Evolutionary conservation across 2,329 filamentous ascomycete genomes (phyloP).

Genomic region (Alternaria gansuensis): DNA sequence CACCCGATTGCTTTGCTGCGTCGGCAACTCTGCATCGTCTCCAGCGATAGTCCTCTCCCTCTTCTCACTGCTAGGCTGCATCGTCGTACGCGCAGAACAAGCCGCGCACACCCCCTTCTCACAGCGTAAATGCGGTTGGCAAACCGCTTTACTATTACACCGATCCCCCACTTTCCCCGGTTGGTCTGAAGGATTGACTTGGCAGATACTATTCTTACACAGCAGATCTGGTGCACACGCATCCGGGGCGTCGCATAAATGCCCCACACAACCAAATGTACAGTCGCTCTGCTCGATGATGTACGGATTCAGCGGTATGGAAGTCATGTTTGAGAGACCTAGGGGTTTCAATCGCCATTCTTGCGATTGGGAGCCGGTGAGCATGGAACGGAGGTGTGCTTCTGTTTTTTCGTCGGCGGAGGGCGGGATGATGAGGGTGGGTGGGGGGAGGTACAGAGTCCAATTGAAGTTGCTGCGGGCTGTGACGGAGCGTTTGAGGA

Average conservation of each 20-base stretch:
- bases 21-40: not conserved
- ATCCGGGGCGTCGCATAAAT: constrained; percentile 43
- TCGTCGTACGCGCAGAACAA: constrained; percentile 30
- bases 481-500: constrained; percentile 35
- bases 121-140: constrained; percentile 42
- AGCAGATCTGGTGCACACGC: constrained; percentile 38
- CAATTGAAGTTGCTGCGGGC: constrained; percentile 47
- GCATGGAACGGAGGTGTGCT: constrained; percentile 4
- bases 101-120: constrained; percentile 29
- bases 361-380: not conserved
- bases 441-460: constrained; percentile 38
- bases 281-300: constrained; percentile 41
- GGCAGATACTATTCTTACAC: constrained; percentile 48
- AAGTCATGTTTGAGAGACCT: constrained; percentile 31
- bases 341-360: constrained; percentile 12
- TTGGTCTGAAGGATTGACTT: constrained; percentile 27
- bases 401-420: constrained; percentile 6
- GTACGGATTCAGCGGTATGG: constrained; percentile 42
- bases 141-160: constrained; percentile 43
- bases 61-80: constrained; percentile 15
- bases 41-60: constrained; percentile 8
- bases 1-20: not conserved
- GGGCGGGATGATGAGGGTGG: constrained; percentile 13
- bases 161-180: constrained; percentile 38
- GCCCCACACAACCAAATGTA: constrained; percentile 45